A percentile compares a stretch with the other conserved stretches of the same genome.
Evolutionary conservation across 306 rosid genomes (phyloP).

Genomic region (Coriaria nepalensis): DNA sequence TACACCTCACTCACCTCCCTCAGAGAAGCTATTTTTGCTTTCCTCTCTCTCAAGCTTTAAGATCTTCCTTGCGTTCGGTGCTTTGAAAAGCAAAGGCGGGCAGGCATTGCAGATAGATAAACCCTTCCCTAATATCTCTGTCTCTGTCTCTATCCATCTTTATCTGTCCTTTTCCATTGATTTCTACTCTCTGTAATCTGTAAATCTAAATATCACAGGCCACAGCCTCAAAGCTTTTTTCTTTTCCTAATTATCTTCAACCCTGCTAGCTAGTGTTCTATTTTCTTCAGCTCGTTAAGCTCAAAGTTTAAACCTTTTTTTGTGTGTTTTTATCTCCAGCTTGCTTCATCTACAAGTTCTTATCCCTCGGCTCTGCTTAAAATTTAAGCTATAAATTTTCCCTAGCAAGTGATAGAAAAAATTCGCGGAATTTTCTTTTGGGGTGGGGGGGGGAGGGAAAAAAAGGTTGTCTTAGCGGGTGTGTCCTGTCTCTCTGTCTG

Average conservation of each 20-base stretch:
- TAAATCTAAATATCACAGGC: constrained; percentile 11
- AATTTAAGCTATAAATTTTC: constrained; percentile 34
- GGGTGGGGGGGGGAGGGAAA: neutral
- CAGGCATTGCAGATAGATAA: constrained; percentile 8
- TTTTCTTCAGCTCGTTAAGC: constrained; percentile 6
- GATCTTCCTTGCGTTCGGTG: constrained; percentile 38
- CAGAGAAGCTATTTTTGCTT: too few relatives aligned
- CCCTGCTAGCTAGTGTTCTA: neutral
- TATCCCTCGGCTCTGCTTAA: constrained; percentile 58
- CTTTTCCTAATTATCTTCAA: constrained; percentile 13
- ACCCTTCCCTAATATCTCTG: constrained; percentile 11
- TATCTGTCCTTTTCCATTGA: constrained; percentile 12
- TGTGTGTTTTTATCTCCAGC: constrained; percentile 1
- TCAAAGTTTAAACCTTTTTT: neutral
- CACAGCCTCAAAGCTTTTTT: constrained; percentile 15
- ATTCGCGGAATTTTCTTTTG: constrained; percentile 28
- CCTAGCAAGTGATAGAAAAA: constrained; percentile 18
- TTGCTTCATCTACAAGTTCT: constrained; percentile 79
- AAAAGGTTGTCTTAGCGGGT: neutral
- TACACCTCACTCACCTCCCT: too few relatives aligned
- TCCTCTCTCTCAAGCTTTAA: constrained; percentile 11
- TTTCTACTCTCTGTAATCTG: constrained; percentile 5
- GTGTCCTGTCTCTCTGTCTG: constrained; percentile 3
- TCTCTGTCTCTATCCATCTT: neutral
- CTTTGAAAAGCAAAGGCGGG: constrained; percentile 17